Evolutionary conservation across 176 grass and related monocot species (phyloP).

Genomic region (Oryza australiensis): DNA sequence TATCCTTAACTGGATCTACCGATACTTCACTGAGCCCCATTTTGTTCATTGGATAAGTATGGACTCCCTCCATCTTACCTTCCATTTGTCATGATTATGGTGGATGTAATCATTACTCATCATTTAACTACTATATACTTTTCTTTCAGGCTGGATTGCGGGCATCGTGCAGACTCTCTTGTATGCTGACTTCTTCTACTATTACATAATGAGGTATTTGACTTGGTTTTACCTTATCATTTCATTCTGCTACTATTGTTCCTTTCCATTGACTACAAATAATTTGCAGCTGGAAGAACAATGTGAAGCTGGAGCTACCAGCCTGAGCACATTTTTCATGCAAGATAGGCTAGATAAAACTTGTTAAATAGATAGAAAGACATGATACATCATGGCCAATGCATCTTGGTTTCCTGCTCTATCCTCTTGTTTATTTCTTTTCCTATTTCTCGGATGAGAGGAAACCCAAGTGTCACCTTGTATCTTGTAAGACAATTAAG

Average conservation of each 20-base stretch:
- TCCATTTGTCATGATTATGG: neutral
- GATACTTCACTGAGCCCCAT: conserved; percentile 81
- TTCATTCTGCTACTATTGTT: neutral
- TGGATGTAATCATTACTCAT: neutral
- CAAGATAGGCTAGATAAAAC: conserved; percentile 41
- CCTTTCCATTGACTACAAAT: conserved; percentile 27
- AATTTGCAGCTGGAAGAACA: conserved; percentile 93
- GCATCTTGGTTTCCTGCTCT: conserved; percentile 7
- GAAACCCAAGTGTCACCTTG: conserved; percentile 12
- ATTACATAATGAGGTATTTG: conserved; percentile 88
- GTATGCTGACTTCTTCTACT: conserved; percentile 97
- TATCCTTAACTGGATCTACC: conserved; percentile 93
- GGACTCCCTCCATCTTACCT: neutral
- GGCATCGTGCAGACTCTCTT: conserved; percentile 82
- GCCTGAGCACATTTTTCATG: conserved; percentile 51
- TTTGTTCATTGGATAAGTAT: conserved; percentile 98
- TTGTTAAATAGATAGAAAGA: conserved; percentile 24
- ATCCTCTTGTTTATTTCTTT: conserved; percentile 16
- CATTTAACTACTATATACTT: neutral
- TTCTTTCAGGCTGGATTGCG: conserved; percentile 71
- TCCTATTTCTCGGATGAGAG: conserved; percentile 21
- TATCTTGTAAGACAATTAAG: conserved; percentile 30
- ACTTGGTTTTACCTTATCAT: neutral
- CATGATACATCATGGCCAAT: conserved; percentile 20
- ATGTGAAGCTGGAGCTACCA: conserved; percentile 82